These are phyloP conservation scores for Geotrichum klebahnii DNA, from an alignment of 1,139 yeast species.

Conservation along the genomic window DNA sequence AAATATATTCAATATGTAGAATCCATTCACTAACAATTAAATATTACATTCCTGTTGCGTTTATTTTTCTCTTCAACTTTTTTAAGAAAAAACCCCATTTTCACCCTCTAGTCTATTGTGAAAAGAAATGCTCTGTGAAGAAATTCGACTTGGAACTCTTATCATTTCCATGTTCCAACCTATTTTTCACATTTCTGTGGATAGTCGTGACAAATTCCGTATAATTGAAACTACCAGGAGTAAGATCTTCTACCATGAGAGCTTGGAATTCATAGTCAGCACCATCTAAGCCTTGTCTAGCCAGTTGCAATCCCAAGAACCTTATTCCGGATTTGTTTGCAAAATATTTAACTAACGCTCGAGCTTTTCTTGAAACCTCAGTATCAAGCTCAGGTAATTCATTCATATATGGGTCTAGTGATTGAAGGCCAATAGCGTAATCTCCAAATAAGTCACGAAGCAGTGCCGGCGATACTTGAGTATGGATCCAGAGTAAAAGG, in stretches of 20 bases:
- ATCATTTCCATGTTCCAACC: constrained; percentile 28
- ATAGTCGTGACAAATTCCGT: constrained; percentile 34
- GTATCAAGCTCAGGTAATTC: constrained; percentile 72
- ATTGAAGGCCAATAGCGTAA: constrained; percentile 45
- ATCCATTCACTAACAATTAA: too few relatives aligned
- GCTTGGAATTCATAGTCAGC: constrained; percentile 56
- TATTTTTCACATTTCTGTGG: constrained; percentile 37
- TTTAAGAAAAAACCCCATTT: too few relatives aligned
- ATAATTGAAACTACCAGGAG: constrained; percentile 32
- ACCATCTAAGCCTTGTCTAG: constrained; percentile 64
- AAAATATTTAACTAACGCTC: constrained; percentile 54
- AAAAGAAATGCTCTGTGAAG: constrained; percentile 19
- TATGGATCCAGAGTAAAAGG: constrained; percentile 66
- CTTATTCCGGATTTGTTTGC: constrained; percentile 45
- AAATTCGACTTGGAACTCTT: constrained; percentile 20
- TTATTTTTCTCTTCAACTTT: too few relatives aligned
- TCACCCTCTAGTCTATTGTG: constrained; percentile 9
- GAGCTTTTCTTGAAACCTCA: constrained; percentile 63
- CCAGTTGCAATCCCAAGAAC: constrained; percentile 52
- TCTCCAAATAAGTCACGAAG: constrained; percentile 74
- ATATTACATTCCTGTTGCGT: too few relatives aligned
- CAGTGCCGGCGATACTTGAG: constrained; percentile 61
- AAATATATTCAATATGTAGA: too few relatives aligned
- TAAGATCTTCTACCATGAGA: constrained; percentile 63
- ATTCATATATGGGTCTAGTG: constrained; percentile 47